phyloP scores from a whole-genome alignment of 345 rosid species.

The Populus simonii region DNA sequence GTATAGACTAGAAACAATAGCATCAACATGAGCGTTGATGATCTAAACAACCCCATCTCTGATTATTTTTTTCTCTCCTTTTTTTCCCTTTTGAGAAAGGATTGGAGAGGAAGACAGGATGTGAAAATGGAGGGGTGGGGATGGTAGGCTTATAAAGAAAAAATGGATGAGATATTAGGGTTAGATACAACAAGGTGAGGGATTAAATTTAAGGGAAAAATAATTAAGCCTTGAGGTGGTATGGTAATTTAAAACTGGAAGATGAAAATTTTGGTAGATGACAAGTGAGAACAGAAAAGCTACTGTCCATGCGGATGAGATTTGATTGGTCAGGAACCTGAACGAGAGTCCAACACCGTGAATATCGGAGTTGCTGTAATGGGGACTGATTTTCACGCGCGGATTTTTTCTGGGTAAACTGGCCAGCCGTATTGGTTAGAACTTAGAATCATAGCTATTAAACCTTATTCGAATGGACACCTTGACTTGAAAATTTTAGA shows the following conservation, averaged over 20 bases:
- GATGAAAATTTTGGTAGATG: not conserved
- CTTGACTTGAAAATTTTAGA: too few species aligned
- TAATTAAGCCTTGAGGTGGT: too few species aligned
- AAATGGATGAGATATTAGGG: not conserved
- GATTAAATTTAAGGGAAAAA: not conserved
- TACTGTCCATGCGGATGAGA: constrained; percentile 11
- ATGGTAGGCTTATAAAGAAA: constrained; percentile 3
- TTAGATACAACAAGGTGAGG: not conserved
- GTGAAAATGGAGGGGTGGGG: not conserved
- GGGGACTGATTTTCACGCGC: not conserved
- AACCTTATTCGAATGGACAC: too few species aligned
- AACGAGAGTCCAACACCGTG: not conserved
- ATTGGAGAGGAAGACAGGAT: not conserved
- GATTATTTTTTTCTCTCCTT: not conserved
- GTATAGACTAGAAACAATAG: constrained; percentile 41
- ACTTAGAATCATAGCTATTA: too few species aligned
- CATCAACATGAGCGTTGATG: constrained; percentile 13
- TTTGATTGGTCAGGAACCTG: constrained; percentile 8
- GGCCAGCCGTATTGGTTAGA: too few species aligned
- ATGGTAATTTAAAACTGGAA: too few species aligned
- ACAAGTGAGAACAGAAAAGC: not conserved
- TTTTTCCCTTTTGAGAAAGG: not conserved
- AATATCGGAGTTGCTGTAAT: not conserved
- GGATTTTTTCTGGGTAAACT: too few species aligned
- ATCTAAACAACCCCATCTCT: constrained; percentile 41